Base-by-base conservation (phyloP, 1,139 yeast genomes). In the Arxiozyma slooffiae region DNA sequence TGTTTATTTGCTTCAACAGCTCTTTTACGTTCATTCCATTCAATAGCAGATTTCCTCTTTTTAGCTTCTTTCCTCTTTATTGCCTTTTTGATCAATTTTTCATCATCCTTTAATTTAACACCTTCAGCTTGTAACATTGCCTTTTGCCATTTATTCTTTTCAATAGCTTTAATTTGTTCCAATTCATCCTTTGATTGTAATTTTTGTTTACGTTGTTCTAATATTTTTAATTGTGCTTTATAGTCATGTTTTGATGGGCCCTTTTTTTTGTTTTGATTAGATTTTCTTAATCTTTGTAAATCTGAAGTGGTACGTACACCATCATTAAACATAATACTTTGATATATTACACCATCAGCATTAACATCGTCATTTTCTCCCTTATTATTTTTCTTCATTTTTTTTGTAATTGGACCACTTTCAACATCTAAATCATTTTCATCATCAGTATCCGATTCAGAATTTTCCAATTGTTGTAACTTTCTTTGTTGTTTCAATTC, bases 121-220 rank as follows among this genome's bases (percentile, higher is more conserved):
- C 98, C 98, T 68, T 89, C 96, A 3, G 95, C 90, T 63, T 85
- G 92, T 37, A 85, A 77, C 72, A 90, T 74, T 21, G 94, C 87
- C 58, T 79, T 77, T 60, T 79, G 81, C 99, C 99, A 92, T 61
- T 82, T 80, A 40, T 81, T 83, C 61, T 89, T 88, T 56, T 85
- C 88, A 52, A 77, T 77, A 38, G 77, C 70, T 53, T 77, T 76
- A 39, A 73, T 71, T 61, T 79, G 81, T 55, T 85, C 82, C 48
- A 83, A 86, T 21, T 78, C 79, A 53, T 82, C 81, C 63, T 88
- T 69, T 46, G 71, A 66, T 18, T 78, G 77, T 37, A 87, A 60
- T 62, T 80, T 84, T 37, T 76, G 76, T 63, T 85, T 85, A 68
- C 86, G 86, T 55, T 78, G 77, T 63, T 89, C 95, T 40, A 89